Evolutionary conservation across 2,329 filamentous ascomycete genomes (phyloP).

Genomic region (Botrytis hyacinthi): DNA sequence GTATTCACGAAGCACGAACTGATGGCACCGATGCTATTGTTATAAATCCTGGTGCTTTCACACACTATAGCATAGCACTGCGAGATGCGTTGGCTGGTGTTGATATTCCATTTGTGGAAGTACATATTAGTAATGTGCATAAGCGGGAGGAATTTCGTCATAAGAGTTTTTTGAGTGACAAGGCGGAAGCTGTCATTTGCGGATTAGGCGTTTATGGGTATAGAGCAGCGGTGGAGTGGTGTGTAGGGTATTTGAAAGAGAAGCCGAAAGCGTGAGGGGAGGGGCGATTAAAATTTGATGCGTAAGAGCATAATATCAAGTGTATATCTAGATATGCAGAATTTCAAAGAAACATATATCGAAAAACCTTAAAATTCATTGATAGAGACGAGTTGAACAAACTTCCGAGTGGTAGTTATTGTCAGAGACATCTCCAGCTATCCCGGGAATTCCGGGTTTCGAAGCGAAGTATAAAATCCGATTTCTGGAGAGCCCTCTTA

Average conservation of each 20-base stretch:
- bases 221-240: slow-evolving; percentile 56
- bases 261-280: slow-evolving; percentile 33
- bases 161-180: slow-evolving; percentile 72
- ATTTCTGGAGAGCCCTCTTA: neutral
- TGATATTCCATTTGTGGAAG: slow-evolving; percentile 70
- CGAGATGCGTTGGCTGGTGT: slow-evolving; percentile 71
- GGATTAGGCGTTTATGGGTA: slow-evolving; percentile 65
- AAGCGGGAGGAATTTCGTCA: slow-evolving; percentile 65
- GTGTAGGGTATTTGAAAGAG: slow-evolving; percentile 47
- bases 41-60: slow-evolving; percentile 74
- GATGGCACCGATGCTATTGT: slow-evolving; percentile 61
- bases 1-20: slow-evolving; percentile 60
- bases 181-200: slow-evolving; percentile 70
- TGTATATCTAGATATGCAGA: too few relatives aligned
- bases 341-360: too few relatives aligned
- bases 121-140: slow-evolving; percentile 77
- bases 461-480: neutral
- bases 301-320: neutral
- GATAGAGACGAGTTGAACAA: neutral
- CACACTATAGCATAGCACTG: slow-evolving; percentile 73
- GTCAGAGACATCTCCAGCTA: neutral
- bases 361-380: neutral
- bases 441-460: neutral
- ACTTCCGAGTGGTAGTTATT: neutral
- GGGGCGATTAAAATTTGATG: neutral